Percentiles rank a stretch among this genome's conserved stretches.
These are phyloP conservation scores for Pythium oligandrum DNA, from an alignment of 352 stramenopile genomes.

Conservation along the genomic window DNA sequence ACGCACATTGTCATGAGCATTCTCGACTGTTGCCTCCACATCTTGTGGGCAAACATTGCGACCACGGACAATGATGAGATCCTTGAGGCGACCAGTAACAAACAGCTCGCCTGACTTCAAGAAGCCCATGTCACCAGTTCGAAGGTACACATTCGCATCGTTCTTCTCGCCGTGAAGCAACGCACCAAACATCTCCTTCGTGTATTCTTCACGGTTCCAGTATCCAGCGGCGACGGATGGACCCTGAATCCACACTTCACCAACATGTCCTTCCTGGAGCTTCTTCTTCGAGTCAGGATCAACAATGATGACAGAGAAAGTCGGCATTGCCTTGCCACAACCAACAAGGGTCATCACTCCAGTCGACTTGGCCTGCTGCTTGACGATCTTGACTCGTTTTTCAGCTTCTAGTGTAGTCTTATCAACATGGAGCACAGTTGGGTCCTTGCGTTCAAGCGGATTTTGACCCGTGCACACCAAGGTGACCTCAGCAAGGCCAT, in stretches of 20 bases:
- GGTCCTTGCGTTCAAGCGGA: conserved; percentile 35
- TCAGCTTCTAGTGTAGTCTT: conserved; percentile 61
- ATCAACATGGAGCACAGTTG: conserved; percentile 58
- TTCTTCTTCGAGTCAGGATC: conserved; percentile 49
- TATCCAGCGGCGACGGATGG: conserved; percentile 66
- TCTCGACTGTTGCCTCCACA: conserved; percentile 65
- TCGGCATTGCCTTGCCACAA: conserved; percentile 78
- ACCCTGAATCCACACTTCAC: conserved; percentile 93
- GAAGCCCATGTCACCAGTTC: conserved; percentile 78
- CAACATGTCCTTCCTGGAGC: conserved; percentile 53
- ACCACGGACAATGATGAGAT: conserved; percentile 82
- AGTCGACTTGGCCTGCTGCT: conserved; percentile 22
- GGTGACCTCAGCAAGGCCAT: conserved; percentile 79
- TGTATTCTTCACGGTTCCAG: conserved; percentile 66
- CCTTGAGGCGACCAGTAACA: conserved; percentile 70
- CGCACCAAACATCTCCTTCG: conserved; percentile 63
- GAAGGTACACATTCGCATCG: conserved; percentile 33
- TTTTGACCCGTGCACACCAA: conserved; percentile 75
- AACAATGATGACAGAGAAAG: conserved; percentile 64
- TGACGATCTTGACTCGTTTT: conserved; percentile 34
- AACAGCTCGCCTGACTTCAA: conserved; percentile 63
- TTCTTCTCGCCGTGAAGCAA: conserved; percentile 40
- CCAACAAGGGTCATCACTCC: conserved; percentile 59
- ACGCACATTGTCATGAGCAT: conserved; percentile 56
- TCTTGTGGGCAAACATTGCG: conserved; percentile 78